phyloP scores from a whole-genome alignment of 495 filamentous ascomycete genomes.

The Tuber melanosporum region DNA sequence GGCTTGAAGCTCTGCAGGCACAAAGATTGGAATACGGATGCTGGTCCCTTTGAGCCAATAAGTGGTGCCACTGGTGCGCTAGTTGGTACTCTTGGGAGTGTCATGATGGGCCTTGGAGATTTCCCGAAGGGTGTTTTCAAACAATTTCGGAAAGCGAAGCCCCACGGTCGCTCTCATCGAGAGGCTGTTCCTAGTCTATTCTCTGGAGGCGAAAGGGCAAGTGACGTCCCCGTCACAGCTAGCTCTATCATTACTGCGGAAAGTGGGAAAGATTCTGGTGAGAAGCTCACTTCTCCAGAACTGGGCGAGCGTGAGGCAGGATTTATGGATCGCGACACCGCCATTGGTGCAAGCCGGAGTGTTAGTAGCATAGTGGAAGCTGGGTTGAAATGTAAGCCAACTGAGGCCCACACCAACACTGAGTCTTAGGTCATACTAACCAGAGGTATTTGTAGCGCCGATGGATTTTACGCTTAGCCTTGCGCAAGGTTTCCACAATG shows the following conservation, averaged over 20 bases:
- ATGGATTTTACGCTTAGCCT: slow-evolving; percentile 67
- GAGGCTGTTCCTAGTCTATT: neutral
- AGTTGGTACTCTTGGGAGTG: slow-evolving; percentile 50
- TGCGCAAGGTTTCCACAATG: slow-evolving; percentile 76
- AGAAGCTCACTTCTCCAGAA: slow-evolving; percentile 28
- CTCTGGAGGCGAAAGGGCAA: neutral
- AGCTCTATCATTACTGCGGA: neutral
- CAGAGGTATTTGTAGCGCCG: slow-evolving; percentile 62
- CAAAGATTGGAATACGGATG: slow-evolving; percentile 69
- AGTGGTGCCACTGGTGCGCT: slow-evolving; percentile 58
- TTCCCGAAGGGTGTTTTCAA: slow-evolving; percentile 69
- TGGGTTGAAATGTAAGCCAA: slow-evolving; percentile 71
- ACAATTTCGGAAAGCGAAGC: slow-evolving; percentile 28
- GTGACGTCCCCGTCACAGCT: neutral
- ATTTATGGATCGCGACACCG: slow-evolving; percentile 47
- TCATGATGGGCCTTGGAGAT: slow-evolving; percentile 76
- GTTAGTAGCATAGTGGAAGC: slow-evolving; percentile 62
- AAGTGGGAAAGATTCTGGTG: slow-evolving; percentile 16
- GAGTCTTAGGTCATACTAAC: slow-evolving; percentile 60
- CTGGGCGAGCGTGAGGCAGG: slow-evolving; percentile 31
- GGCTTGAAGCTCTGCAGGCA: slow-evolving; percentile 59
- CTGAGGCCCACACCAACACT: slow-evolving; percentile 73
- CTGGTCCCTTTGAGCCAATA: slow-evolving; percentile 65
- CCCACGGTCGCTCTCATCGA: slow-evolving; percentile 12
- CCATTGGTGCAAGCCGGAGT: slow-evolving; percentile 56